phyloP scores from a whole-genome alignment of 306 rosid genomes.

The Crataegus laevigata region DNA sequence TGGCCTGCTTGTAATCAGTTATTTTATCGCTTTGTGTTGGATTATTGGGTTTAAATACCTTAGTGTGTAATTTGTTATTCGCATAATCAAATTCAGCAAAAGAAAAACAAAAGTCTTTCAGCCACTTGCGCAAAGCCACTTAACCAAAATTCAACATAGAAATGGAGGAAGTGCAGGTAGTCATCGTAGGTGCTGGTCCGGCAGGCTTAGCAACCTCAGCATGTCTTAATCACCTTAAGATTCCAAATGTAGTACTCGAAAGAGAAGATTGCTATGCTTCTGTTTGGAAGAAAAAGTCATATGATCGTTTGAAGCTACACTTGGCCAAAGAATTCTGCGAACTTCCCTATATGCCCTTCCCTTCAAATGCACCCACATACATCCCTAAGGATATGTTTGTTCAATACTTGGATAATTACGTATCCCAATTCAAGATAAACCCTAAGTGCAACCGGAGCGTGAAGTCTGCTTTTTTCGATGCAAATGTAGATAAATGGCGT shows the following conservation, averaged over 20 bases:
- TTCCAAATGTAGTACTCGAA: conserved; percentile 21
- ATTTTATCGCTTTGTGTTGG: too few species aligned
- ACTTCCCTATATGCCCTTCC: conserved; percentile 14
- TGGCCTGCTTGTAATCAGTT: too few species aligned
- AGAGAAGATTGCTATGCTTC: conserved; percentile 23
- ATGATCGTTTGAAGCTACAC: conserved; percentile 23
- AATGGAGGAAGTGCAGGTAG: conserved; percentile 15
- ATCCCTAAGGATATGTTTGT: conserved; percentile 17
- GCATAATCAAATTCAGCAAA: too few species aligned
- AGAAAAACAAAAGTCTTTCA: too few species aligned
- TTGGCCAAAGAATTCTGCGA: conserved; percentile 24
- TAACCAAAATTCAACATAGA: background rate
- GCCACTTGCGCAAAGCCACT: too few species aligned
- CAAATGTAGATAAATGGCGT: conserved; percentile 10
- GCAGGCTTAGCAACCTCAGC: conserved; percentile 30
- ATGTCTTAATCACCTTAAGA: background rate
- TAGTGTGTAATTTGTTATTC: too few species aligned
- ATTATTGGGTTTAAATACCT: too few species aligned
- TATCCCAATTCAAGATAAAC: background rate
- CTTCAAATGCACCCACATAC: conserved; percentile 3
- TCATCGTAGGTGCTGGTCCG: conserved; percentile 30
- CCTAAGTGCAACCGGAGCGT: conserved; percentile 5
- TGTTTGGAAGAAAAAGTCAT: conserved; percentile 29
- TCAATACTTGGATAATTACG: conserved; percentile 15
- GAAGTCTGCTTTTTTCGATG: background rate